Evolutionary conservation across 495 filamentous ascomycete species (phyloP).

Genomic region (Trichocladium antarcticum): DNA sequence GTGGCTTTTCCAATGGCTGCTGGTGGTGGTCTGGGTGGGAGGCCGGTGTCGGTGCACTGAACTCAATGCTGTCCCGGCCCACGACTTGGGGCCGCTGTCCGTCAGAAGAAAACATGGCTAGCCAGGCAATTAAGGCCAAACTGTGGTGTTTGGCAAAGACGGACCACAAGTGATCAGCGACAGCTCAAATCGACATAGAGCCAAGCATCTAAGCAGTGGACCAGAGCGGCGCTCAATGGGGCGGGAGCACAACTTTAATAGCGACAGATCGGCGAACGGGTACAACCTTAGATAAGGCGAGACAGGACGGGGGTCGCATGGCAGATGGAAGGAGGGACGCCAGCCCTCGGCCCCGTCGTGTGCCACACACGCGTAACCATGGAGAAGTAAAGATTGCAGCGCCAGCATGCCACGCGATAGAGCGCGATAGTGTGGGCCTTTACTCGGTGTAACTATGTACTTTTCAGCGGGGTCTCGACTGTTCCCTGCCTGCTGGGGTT

Average conservation of each 20-base stretch:
- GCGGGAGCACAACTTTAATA: neutral
- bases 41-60: neutral
- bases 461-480: neutral
- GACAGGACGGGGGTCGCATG: neutral
- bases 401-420: neutral
- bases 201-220: neutral
- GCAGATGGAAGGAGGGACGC: neutral
- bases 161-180: neutral
- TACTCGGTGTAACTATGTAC: conserved; percentile 1
- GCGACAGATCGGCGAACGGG: neutral
- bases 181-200: neutral
- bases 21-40: neutral
- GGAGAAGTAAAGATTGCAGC: neutral
- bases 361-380: neutral
- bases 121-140: too few species aligned
- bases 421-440: neutral
- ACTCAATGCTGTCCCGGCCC: conserved; percentile 8
- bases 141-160: neutral
- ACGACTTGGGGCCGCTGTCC: neutral
- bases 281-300: neutral
- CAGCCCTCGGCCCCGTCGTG: too few species aligned
- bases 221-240: neutral
- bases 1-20: neutral
- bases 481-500: too few species aligned
- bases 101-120: neutral